These are phyloP conservation scores for Scutellaria baicalensis DNA, from an alignment of 257 asterid genomes.

Conservation along the genomic window DNA sequence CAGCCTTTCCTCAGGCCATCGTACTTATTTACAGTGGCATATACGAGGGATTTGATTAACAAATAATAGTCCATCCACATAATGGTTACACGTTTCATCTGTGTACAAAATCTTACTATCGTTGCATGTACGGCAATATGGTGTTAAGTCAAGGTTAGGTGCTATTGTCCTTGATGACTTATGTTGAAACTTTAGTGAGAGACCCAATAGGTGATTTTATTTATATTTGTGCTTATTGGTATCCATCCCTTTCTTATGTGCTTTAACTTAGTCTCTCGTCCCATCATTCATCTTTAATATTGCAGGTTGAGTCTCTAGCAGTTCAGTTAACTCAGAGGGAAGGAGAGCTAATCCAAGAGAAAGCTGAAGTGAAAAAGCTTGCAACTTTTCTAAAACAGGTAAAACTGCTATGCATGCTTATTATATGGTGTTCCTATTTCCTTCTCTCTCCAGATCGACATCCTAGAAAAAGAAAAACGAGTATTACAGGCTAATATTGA, in stretches of 20 bases:
- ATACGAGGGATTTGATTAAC: too few relatives aligned
- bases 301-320: slow-evolving; percentile 88
- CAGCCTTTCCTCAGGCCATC: not conserved
- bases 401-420: not conserved
- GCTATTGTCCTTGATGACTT: not conserved
- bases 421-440: not conserved
- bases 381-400: slow-evolving; percentile 91
- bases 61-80: too few relatives aligned
- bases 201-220: not conserved
- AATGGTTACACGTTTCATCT: too few relatives aligned
- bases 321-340: slow-evolving; percentile 87
- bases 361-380: slow-evolving; percentile 89
- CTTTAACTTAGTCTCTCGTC: not conserved
- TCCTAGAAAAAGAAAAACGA: not conserved
- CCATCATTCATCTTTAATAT: not conserved
- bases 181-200: not conserved
- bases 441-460: not conserved
- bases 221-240: not conserved
- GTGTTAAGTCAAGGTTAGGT: not conserved
- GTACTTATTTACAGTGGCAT: too few relatives aligned
- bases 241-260: not conserved
- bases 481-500: not conserved
- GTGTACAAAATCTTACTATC: too few relatives aligned
- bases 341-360: slow-evolving; percentile 92
- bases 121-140: not conserved